A percentile compares a stretch with the other conserved stretches of the same genome.
These are phyloP conservation scores for Athelia psychrophila DNA, from an alignment of 1,284 basidiomycete species.

Conservation along the genomic window DNA sequence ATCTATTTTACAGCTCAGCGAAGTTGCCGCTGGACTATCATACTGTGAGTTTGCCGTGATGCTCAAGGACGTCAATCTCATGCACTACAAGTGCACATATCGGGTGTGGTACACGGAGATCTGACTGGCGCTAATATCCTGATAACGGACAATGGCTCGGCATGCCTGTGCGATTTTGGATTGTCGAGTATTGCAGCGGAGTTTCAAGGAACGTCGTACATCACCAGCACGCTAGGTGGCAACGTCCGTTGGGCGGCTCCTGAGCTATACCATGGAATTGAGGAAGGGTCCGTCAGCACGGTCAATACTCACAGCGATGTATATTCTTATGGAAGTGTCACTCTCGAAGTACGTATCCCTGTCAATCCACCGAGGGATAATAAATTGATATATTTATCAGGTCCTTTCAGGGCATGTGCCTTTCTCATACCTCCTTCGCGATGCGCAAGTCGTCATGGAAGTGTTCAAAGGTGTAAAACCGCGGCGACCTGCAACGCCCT, in stretches of 20 bases:
- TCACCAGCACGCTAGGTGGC: constrained; percentile 30
- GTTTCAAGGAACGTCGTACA: constrained; percentile 22
- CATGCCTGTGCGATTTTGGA: constrained; percentile 38
- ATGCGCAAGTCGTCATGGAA: constrained; percentile 41
- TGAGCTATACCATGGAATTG: constrained; percentile 15
- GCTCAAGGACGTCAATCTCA: neutral
- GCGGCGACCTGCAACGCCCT: constrained; percentile 32
- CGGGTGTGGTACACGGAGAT: constrained; percentile 38
- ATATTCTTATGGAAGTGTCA: constrained; percentile 40
- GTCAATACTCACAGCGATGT: constrained; percentile 32
- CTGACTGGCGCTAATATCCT: constrained; percentile 41
- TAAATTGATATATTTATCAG: constrained; percentile 12
- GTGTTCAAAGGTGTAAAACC: constrained; percentile 36
- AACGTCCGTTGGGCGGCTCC: constrained; percentile 35
- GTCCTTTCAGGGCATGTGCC: constrained; percentile 37
- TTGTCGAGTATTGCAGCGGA: constrained; percentile 36
- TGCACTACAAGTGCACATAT: constrained; percentile 29
- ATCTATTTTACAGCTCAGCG: constrained; percentile 25
- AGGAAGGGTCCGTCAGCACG: constrained; percentile 8
- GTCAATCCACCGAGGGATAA: neutral
- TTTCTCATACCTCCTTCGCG: constrained; percentile 34
- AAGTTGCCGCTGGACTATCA: constrained; percentile 33
- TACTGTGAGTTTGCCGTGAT: constrained; percentile 22
- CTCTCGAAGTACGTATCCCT: constrained; percentile 31
- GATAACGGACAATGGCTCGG: constrained; percentile 32